Evolutionary conservation across 441 rosid genomes (phyloP), one percentile per base, ranked within the genome.

Genomic region (Corymbia citriodora): DNA sequence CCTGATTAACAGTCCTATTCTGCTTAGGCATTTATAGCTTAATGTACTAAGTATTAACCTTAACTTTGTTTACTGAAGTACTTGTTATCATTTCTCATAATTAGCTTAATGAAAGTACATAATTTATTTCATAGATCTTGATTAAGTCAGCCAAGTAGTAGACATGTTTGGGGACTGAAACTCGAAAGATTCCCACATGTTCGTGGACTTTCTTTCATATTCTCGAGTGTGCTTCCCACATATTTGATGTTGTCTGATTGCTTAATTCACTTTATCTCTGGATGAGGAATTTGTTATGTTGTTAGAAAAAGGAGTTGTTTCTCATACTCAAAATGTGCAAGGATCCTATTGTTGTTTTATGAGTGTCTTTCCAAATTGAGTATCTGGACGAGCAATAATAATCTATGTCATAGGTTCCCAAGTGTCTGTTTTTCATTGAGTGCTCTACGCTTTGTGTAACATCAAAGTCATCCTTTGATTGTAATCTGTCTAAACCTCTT

Each of bases 301-400:
- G 72, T n/a, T n/a, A 8, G n/a, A 65, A 14, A n/a, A 65, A 15
- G 14, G 10, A 65, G 72, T 65, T 29, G 36, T 4, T 65, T 36
- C 72, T n/a, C 4, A 4, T 65, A n/a, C 10, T 14, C 72, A n/a
- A n/a, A n/a, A n/a, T 31, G 1, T 65, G 36, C 5, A 0, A 29
- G 18, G 36, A 65, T 65, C 72, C 72, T 65, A n/a, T 65, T 65
- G 15, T 65, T 65, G 19, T n/a, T 65, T 65, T 65, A n/a, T 65
- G 36, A 65, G 9, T 14, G 19, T 65, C 72, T 65, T n/a, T 0
- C 72, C 19, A 0, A 1, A 65, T 65, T 0, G 36, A 65, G 72
- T 65, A n/a, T 65, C 18, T 65, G 17, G 72, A 65, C 5, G 2
- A 65, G 72, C 19, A 65, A n/a, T 65, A n/a, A 18, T 65, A 65